Base-by-base conservation (phyloP, 306 rosid genomes). In the Pterocarpus santalinus region DNA sequence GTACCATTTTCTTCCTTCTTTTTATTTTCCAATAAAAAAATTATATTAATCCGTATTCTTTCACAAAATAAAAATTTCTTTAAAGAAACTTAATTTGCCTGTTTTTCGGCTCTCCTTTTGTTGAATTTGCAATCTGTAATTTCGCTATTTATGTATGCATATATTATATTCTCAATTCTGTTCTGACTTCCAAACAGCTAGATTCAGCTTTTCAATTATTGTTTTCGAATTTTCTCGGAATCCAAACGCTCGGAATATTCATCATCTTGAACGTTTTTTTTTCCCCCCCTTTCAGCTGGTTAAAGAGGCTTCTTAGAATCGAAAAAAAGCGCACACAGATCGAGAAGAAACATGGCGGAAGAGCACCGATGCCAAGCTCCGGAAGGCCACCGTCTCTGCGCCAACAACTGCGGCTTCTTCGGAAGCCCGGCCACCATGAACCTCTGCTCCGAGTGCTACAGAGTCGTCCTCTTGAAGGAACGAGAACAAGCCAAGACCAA, bases 321-420 rank as follows among this genome's bases (percentile, higher is more conserved):
- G 36, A 47, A 13, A 51, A n/a, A 55, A n/a, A 5, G 30, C 32
- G 61, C 30, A 55, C 73, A 9, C 73, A 72, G 82, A 81, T 79
- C 73, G 52, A 55, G 41, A 34, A 8, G 2, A 65, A 7, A 72
- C 1, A 92, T 94, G 98, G 97, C 97, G 75, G 98, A 95, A 80
- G 97, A 95, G 73, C 98, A 95, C 79, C 61, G 95, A 84, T 95
- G 95, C 87, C 81, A 95, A 86, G 86, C 98, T 58, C 87, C 95
- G 0, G 97, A 95, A 83, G 94, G 94, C 4, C 98, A 88, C 90
- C 88, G 89, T 53, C 97, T 86, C 81, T 95, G 98, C 80, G 89
- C 88, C 14, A 95, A 95, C 84, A 95, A 92, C 85, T 95, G 98
- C 72, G 98, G 98, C 52, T 95, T 95, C 90, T 95, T 92, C 57